Percentiles rank a stretch among this genome's conserved stretches.
These are phyloP conservation scores for Hsuehochloa calcarea DNA, from an alignment of 176 grass and related monocot genomes.

Conservation along the genomic window DNA sequence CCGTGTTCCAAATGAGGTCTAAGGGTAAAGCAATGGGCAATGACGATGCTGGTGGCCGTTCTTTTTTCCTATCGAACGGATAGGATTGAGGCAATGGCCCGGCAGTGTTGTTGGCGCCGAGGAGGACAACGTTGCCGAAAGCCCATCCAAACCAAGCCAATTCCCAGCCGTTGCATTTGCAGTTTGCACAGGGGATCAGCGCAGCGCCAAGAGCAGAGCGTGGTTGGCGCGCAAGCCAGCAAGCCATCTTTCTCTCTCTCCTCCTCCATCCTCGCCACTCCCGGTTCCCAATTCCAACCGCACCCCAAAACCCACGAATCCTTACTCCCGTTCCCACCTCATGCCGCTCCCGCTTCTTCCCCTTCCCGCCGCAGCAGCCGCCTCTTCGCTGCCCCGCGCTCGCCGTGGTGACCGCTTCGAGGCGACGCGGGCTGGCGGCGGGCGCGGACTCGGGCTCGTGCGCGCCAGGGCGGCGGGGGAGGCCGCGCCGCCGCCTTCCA, in stretches of 20 bases:
- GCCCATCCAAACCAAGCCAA: neutral
- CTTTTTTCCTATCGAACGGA: neutral
- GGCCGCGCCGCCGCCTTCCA: slow-evolving; percentile 10
- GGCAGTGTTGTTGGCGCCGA: neutral
- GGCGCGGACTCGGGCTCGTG: neutral
- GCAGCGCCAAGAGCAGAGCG: too few species aligned
- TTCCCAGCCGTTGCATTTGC: too few species aligned
- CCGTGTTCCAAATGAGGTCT: too few species aligned
- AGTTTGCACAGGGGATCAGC: too few species aligned
- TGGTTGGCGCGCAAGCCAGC: neutral
- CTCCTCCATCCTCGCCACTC: neutral
- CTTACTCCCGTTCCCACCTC: neutral
- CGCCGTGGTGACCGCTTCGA: neutral
- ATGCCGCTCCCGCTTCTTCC: slow-evolving; percentile 17
- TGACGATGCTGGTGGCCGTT: neutral
- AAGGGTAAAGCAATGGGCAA: too few species aligned
- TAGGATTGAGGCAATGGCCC: neutral
- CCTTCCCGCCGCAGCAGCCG: neutral
- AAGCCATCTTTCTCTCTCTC: neutral
- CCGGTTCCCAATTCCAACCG: neutral
- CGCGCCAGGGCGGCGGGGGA: slow-evolving; percentile 23
- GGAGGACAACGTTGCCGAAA: slow-evolving; percentile 13
- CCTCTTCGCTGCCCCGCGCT: neutral
- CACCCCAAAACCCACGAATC: neutral
- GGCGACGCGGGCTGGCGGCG: neutral